Conservation (phyloP, 768 basidiomycete genomes). For the Mycena metata region DNA sequence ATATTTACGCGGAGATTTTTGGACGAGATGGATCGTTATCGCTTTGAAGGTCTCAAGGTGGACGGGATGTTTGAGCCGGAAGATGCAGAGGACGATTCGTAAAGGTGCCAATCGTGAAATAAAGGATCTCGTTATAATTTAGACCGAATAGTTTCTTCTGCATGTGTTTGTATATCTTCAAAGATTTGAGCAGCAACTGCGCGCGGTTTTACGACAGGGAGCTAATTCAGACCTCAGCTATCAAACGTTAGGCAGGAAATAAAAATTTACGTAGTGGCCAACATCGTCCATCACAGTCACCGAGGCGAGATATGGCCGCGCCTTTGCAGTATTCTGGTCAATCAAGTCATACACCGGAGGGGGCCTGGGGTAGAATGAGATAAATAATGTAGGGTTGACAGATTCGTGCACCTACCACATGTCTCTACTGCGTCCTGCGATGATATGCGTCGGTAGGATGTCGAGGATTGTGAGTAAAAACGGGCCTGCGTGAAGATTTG, state of each 20-base stretch:
- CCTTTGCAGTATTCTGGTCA: neutral
- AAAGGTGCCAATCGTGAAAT: too few relatives aligned
- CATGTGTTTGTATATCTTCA: constrained; percentile 9
- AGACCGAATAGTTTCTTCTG: neutral
- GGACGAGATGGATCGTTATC: neutral
- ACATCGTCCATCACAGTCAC: constrained; percentile 14
- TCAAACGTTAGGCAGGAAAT: too few relatives aligned
- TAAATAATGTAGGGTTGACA: too few relatives aligned
- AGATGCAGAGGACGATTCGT: too few relatives aligned
- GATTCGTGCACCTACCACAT: constrained; percentile 16
- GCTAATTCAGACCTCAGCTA: neutral
- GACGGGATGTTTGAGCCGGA: too few relatives aligned
- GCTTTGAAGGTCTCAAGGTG: neutral
- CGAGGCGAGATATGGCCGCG: constrained; percentile 13
- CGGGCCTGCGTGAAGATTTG: constrained; percentile 22
- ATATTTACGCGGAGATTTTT: neutral
- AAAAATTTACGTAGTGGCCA: constrained; percentile 21
- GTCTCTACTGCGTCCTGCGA: constrained; percentile 12
- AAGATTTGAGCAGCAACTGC: constrained; percentile 6
- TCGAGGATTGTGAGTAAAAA: constrained; percentile 27
- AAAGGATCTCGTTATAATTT: constrained; percentile 6
- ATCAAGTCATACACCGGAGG: constrained; percentile 1
- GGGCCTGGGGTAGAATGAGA: constrained; percentile 1
- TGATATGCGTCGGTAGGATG: constrained; percentile 30
- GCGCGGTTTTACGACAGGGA: constrained; percentile 18